Evolutionary conservation across 2,329 filamentous ascomycete genomes (phyloP).

Genomic region (Kalaharituber pfeilii): DNA sequence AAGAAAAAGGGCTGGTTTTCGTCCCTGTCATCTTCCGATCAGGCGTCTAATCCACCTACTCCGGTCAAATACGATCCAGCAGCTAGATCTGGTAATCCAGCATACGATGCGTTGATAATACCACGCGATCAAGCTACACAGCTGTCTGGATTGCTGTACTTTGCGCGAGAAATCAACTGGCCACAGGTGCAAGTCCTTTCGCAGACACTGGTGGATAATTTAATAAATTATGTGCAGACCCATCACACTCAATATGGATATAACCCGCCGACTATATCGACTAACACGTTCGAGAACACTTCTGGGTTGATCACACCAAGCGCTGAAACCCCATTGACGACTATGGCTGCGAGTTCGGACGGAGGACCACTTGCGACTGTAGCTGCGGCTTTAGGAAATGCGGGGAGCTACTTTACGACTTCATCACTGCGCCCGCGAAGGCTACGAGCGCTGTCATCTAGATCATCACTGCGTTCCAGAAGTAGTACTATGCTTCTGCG

Average conservation of each 20-base stretch:
- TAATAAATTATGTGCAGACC: slow-evolving; percentile 12
- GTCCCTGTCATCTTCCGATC: slow-evolving; percentile 31
- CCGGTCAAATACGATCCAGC: slow-evolving; percentile 4
- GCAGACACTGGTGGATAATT: slow-evolving; percentile 34
- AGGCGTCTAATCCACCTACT: slow-evolving; percentile 20
- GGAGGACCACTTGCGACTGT: background rate
- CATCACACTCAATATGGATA: slow-evolving; percentile 2
- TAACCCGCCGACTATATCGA: slow-evolving; percentile 8
- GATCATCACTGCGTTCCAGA: slow-evolving; percentile 28
- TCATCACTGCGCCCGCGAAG: slow-evolving; percentile 14
- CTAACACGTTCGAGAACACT: slow-evolving; percentile 10
- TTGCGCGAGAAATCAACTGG: slow-evolving; percentile 46
- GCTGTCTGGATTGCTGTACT: slow-evolving; percentile 44
- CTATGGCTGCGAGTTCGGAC: slow-evolving; percentile 19
- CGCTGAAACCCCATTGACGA: slow-evolving; percentile 22
- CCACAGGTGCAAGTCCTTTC: slow-evolving; percentile 38
- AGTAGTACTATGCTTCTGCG: slow-evolving; percentile 27
- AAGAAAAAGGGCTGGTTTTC: slow-evolving; percentile 24
- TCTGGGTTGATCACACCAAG: slow-evolving; percentile 19
- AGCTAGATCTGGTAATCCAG: background rate
- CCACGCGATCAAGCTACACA: slow-evolving; percentile 42
- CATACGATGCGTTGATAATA: slow-evolving; percentile 21
- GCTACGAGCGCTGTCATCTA: slow-evolving; percentile 26
- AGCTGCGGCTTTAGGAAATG: slow-evolving; percentile 5
- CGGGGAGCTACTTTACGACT: slow-evolving; percentile 24